Base-by-base conservation (phyloP, 1,139 yeast genomes). In the Ogataea hybrid region DNA sequence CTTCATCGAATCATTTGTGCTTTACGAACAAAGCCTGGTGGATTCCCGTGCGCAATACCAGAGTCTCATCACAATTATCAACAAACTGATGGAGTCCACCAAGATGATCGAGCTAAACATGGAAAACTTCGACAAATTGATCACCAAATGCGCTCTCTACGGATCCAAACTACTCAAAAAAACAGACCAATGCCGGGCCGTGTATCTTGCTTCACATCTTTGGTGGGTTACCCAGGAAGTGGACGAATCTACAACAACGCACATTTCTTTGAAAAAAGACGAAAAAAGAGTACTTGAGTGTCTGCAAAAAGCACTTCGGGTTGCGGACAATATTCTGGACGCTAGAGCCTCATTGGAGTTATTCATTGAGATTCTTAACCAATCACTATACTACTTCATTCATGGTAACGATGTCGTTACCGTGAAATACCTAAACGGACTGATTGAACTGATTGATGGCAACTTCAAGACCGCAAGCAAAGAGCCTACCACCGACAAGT, bases 311-410 rank as follows among this genome's bases (percentile, higher is more conserved):
- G 79, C 97, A 0, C 66, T 92, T 23, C 73, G 97, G 37, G 87
- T 88, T 8, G 96, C 97, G 0, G 97, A 92, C 62, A 86, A 95
- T 11, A 86, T 95, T 49, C 83, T 92, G 82, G 97, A 88, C 56
- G 79, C 84, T 3, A 81, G 79, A 49, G 83, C 81, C 11, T 81
- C 90, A 28, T 71, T 85, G 37, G 90, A 87, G 62, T 69, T 92
- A 44, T 90, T 92, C 68, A 82, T 92, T 38, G 97, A 92, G 65
- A 87, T 92, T 18, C 70, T 92, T 51, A 88, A 88, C 66, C 77
- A 90, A 47, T 88, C 95, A 52, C 65, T 90, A 30, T 85, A 88
- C 55, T 92, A 84, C 63, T 84, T 84, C 61, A 82, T 87, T 49
- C 92, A 87, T 53, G 96, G 95, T 6, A 85, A 84, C 51, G 76